Base-by-base conservation (phyloP, 2,329 filamentous ascomycete species). In the Pyrenophora graminea region DNA sequence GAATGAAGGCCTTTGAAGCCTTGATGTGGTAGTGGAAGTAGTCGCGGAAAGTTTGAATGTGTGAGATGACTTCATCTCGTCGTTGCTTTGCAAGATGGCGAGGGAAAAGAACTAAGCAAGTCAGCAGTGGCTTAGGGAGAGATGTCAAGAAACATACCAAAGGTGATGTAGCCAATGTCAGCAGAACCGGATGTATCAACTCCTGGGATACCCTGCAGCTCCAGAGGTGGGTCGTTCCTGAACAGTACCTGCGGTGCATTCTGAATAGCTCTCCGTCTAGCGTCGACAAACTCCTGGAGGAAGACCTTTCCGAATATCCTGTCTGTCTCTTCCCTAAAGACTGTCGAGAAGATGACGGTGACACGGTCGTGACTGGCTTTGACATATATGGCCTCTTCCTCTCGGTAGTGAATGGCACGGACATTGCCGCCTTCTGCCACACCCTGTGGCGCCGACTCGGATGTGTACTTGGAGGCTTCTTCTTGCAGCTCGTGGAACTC, bases 1-100 rank as follows among this genome's bases (percentile, higher is more conserved):
- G 94, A 61, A 99, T 99, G 71, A 97, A 99, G 45, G 95, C 94
- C 82, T 99, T 99, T 57, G 92, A 97, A 25, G 94, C 95, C 79
- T 99, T 99, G 78, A 99, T 99, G 77, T 99, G 94, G 76, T 99
- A 99, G 76, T 99, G 94, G 82, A 99, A 99, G 77, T 99, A 99
- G 73, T 99, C 94, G 62, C 94, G 90, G 89, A 99, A 99, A 12
- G 94, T 99, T 78, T 99, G 95, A 67, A 99, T 97, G 74, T 99
- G 95, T 43, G 92, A 97, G 64, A 99, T 99, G 72, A 95, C 92
- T 62, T 97, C 92, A 54, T 90, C 88, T 79, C 95, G 90, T 71
- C 91, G 85, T 75, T 97, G 91, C 12, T 86, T 85, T 12, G 91
- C 93, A 61, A 99, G 81, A 76, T 99, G 95, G 59, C 94, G 88